A percentile compares a stretch with the other conserved stretches of the same genome.
Conservation (phyloP, 2,329 filamentous ascomycete genomes). For the Aspergillus fumigatus region DNA sequence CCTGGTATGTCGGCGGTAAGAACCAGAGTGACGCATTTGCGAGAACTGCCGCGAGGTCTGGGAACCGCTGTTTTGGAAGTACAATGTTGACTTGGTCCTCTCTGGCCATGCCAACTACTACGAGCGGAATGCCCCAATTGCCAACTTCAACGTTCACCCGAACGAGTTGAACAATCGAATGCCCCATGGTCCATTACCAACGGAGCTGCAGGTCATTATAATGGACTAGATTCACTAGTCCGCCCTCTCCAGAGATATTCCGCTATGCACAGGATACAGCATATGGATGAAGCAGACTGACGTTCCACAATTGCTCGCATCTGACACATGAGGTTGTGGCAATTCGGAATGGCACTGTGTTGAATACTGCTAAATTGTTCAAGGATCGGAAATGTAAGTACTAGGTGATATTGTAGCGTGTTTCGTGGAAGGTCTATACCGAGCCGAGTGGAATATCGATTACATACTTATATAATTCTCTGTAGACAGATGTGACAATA, state of each 20-base stretch:
- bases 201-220: slow-evolving; percentile 27
- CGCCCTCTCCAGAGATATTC: slow-evolving; percentile 21
- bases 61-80: not conserved
- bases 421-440: too few relatives aligned
- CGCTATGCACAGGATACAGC: slow-evolving; percentile 26
- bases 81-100: not conserved
- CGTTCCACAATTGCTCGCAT: slow-evolving; percentile 40
- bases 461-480: not conserved
- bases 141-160: slow-evolving; percentile 1
- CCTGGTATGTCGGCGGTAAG: not conserved
- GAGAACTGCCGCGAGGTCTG: not conserved
- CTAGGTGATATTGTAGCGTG: too few relatives aligned
- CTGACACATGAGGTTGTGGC: slow-evolving; percentile 36
- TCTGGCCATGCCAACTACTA: not conserved
- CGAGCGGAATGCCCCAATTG: not conserved
- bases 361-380: not conserved
- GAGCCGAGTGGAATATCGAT: not conserved
- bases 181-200: slow-evolving; percentile 26
- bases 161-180: slow-evolving; percentile 20
- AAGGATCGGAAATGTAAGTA: not conserved
- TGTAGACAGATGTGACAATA: not conserved
- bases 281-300: slow-evolving; percentile 38
- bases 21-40: not conserved
- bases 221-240: slow-evolving; percentile 24
- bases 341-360: slow-evolving; percentile 1